These are phyloP conservation scores for Fusarium anthophilum DNA, from an alignment of 2,329 filamentous ascomycete genomes.

Conservation along the genomic window DNA sequence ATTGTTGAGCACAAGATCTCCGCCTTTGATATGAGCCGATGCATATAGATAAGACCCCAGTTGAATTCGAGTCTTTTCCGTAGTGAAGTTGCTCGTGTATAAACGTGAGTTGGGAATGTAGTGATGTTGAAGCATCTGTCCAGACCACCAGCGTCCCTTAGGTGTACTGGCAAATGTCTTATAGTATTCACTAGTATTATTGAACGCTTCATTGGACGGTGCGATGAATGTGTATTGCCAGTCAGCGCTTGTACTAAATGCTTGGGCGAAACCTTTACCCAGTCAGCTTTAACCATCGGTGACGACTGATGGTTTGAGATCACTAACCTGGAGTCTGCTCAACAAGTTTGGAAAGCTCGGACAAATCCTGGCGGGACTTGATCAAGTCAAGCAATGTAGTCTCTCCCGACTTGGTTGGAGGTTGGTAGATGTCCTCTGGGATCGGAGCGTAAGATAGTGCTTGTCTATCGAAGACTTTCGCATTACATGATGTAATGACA, in stretches of 20 bases:
- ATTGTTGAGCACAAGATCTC: not conserved
- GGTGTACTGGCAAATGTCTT: not conserved
- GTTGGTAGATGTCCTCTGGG: not conserved
- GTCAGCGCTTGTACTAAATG: not conserved
- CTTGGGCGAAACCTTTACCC: not conserved
- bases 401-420: not conserved
- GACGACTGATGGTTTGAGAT: no score
- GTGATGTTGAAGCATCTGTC: not conserved
- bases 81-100: not conserved
- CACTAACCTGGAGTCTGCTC: not conserved
- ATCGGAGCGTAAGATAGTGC: not conserved
- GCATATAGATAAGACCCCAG: not conserved
- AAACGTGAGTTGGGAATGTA: not conserved
- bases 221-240: not conserved
- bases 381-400: not conserved
- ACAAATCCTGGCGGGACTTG: not conserved
- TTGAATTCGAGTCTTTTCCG: not conserved
- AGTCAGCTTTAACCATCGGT: not conserved
- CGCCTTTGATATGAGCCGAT: not conserved
- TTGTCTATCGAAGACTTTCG: not conserved
- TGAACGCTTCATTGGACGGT: not conserved
- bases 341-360: not conserved
- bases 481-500: not conserved
- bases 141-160: not conserved
- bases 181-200: not conserved